phyloP scores from a whole-genome alignment of 2,329 filamentous ascomycete genomes.

The Colletotrichum zoysiae region DNA sequence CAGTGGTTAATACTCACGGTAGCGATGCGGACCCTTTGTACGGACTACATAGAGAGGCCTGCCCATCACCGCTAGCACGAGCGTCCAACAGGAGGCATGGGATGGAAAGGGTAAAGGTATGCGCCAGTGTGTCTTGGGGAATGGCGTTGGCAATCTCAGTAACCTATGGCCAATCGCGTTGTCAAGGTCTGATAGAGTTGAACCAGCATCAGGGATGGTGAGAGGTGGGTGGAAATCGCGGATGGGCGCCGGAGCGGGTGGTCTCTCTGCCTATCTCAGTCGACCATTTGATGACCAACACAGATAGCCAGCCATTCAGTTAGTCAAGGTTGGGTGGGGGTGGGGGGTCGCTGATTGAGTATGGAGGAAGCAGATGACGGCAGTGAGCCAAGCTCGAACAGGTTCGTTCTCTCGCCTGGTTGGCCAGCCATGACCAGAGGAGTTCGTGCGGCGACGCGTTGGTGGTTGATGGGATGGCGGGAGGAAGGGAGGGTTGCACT shows the following conservation, averaged over 20 bases:
- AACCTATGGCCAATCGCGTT: slow-evolving; percentile 16
- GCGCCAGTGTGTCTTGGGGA: neutral
- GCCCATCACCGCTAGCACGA: neutral
- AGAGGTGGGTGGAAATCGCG: slow-evolving; percentile 3
- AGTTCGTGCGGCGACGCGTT: slow-evolving; percentile 16
- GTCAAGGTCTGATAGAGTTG: slow-evolving; percentile 23
- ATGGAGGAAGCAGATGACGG: slow-evolving; percentile 28
- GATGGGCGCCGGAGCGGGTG: neutral
- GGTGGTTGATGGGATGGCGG: slow-evolving; percentile 23
- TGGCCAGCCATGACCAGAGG: slow-evolving; percentile 24
- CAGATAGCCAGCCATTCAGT: slow-evolving; percentile 7
- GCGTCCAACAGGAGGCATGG: neutral
- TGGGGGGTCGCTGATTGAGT: slow-evolving; percentile 1
- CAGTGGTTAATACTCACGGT: neutral
- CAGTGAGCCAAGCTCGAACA: slow-evolving; percentile 1
- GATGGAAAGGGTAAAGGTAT: neutral
- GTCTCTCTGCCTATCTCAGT: neutral
- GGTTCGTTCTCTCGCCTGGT: slow-evolving; percentile 10
- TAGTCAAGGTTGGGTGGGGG: slow-evolving; percentile 12
- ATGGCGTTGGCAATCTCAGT: slow-evolving; percentile 28
- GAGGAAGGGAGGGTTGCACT: slow-evolving; percentile 24
- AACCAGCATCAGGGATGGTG: slow-evolving; percentile 25
- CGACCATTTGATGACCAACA: slow-evolving; percentile 6
- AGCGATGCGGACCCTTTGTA: neutral
- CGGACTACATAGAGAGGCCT: neutral